Base-by-base conservation (phyloP, 495 filamentous ascomycete species). In the Pseudomonodictys pantanalensis region DNA sequence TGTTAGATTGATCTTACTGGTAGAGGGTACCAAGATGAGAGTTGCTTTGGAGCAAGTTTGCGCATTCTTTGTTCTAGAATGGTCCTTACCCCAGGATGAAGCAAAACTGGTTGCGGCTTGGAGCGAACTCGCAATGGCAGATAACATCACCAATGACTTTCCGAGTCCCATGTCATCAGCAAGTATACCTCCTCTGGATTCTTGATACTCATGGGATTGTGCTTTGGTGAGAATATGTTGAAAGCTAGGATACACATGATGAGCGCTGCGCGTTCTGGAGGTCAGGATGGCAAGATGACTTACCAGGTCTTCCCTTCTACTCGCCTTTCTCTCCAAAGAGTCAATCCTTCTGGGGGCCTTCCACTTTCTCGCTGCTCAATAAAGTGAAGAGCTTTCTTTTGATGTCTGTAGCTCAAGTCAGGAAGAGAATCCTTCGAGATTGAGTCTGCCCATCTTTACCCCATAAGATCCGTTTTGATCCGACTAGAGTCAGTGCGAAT, bases 161-260 rank as follows among this genome's bases (percentile, higher is more conserved):
- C 92, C 92, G 11, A 97, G 74, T 35, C 92, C 92, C 92, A 97
- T 97, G 86, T 95, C 90, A 68, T 97, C 92, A 7, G 92, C 92
- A 22, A 97, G 74, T 29, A 97, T 86, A 12, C 92, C 92, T 9
- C 92, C 92, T 0, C 86, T 74, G 0, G 83, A 79, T 58, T 92
- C 83, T 0, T 82, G 76, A 0, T 92, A 91, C 61, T 81, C 80
- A 17, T 7, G 32, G 15, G 32, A 7, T 35, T 35, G 7, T 15
- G 15, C 15, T 35, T 15, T 35, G 32, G 32, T 35, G 7, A 35
- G 15, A 15, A 35, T 35, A 35, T 35, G 32, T 8, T 8, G 32
- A 35, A 35, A 35, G 7, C 32, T 35, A 15, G 8, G 8, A 35
- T 15, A 35, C 32, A 35, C 8, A 8, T 15, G 15, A 35, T 35